Evolutionary conservation across 805 yeast species (phyloP).

Genomic region (Pichia insulana): DNA sequence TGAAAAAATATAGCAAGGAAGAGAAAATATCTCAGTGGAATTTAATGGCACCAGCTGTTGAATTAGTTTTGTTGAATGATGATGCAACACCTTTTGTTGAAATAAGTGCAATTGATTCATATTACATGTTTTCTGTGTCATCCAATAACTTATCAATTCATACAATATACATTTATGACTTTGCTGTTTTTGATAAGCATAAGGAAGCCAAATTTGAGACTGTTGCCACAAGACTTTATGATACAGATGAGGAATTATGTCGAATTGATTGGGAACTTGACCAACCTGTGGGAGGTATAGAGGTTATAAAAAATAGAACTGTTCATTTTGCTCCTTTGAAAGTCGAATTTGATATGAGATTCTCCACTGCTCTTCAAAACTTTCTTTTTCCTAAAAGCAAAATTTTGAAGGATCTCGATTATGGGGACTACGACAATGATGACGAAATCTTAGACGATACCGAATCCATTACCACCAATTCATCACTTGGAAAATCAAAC

Average conservation of each 20-base stretch:
- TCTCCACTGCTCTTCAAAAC: slow-evolving; percentile 40
- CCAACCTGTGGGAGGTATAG: slow-evolving; percentile 58
- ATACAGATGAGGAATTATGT: slow-evolving; percentile 26
- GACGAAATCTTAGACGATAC: slow-evolving; percentile 4
- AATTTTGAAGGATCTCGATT: slow-evolving; percentile 3
- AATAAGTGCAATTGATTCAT: slow-evolving; percentile 54
- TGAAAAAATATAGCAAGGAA: slow-evolving; percentile 22
- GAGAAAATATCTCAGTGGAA: slow-evolving; percentile 45
- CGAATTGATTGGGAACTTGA: slow-evolving; percentile 45
- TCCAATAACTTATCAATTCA: slow-evolving; percentile 65
- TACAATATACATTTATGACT: slow-evolving; percentile 48
- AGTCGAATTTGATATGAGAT: slow-evolving; percentile 47
- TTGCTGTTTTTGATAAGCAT: slow-evolving; percentile 66
- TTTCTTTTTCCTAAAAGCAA: slow-evolving; percentile 22
- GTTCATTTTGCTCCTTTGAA: slow-evolving; percentile 44
- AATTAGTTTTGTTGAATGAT: slow-evolving; percentile 59
- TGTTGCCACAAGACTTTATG: slow-evolving; percentile 38
- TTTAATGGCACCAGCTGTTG: slow-evolving; percentile 58
- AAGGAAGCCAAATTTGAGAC: slow-evolving; percentile 57
- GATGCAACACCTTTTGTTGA: slow-evolving; percentile 62
- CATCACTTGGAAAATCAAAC: background rate
- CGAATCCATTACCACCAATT: slow-evolving; percentile 1
- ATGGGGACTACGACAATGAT: slow-evolving; percentile 4
- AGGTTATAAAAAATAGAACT: slow-evolving; percentile 42
- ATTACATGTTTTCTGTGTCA: slow-evolving; percentile 52